Evolutionary conservation across 139 green algal species (phyloP), one percentile per base, ranked within the genome.

Genomic region (Tetratostichococcus sp.): DNA sequence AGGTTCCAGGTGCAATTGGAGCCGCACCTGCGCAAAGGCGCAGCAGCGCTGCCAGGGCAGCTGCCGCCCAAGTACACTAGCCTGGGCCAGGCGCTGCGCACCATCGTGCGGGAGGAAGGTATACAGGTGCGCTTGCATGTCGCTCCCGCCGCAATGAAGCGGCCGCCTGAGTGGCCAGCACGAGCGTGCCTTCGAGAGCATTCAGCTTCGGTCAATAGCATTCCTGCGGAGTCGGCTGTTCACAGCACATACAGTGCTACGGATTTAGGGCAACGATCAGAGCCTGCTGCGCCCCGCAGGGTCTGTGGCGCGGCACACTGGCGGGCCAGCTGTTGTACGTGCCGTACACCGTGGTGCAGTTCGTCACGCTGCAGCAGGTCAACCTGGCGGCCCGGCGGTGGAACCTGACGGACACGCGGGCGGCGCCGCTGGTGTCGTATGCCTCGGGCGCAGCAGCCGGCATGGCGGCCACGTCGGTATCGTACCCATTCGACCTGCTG

Each of bases 401-500:
- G 19, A 33, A 79, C 16, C 28, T 35, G 5, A 70, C 74, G 0
- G 50, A 83, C 32, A 50, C 68, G 1, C 65, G 57, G 25, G 71
- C 76, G 69, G 73, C 65, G 23, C 57, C 71, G 6, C 34, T 85
- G n/a, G 69, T 97, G 1, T 96, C 93, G 0, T 97, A 98, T 69
- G 78, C 86, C 17, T 92, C 84, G 34, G 96, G 96, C 0, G 92
- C 91, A 0, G 17, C 96, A 35, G 94, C 96, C 11, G 96, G 96
- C 1, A 86, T 90, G 28, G 91, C 92, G 0, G 96, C 89, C 28
- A 99, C 96, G 1, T 43, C 97, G 11, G 90, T 86, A 1, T 95
- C 89, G 0, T 99, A 99, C 81, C 96, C 96, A n/a, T 98, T 99
- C 79, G 96, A 99, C 84, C 82, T 98, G n/a, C 89, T 99, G 67